These are phyloP conservation scores for Eremomyces bilateralis DNA, from an alignment of 495 filamentous ascomycete genomes.

Conservation along the genomic window DNA sequence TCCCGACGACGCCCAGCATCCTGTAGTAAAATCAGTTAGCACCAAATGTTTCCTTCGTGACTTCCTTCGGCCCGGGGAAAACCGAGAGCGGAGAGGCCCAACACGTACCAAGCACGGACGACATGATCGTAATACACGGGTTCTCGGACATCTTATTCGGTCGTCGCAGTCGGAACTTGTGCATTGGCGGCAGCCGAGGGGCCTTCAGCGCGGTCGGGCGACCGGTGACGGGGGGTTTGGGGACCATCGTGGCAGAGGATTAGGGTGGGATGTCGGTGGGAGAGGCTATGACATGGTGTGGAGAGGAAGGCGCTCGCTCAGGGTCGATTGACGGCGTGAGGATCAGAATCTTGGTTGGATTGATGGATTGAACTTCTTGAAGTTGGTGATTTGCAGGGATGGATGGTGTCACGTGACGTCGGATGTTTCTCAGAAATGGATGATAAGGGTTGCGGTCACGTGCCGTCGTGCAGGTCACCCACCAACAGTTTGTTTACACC, in stretches of 20 bases:
- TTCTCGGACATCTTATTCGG: conserved; percentile 57
- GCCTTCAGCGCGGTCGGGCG: conserved; percentile 19
- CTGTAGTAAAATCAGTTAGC: conserved; percentile 21
- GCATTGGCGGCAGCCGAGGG: conserved; percentile 72
- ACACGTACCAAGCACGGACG: conserved; percentile 63
- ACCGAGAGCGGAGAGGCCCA: neutral
- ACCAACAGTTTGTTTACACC: too few relatives aligned
- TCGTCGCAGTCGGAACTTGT: conserved; percentile 58
- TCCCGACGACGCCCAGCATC: conserved; percentile 86
- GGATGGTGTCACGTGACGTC: neutral
- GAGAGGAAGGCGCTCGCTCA: neutral
- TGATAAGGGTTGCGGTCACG: too few relatives aligned
- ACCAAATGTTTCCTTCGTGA: neutral
- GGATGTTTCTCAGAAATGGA: conserved; percentile 1
- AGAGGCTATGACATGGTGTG: neutral
- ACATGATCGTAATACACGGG: conserved; percentile 70
- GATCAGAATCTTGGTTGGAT: neutral
- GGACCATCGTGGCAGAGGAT: neutral
- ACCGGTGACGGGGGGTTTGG: conserved; percentile 28
- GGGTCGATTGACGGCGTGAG: neutral
- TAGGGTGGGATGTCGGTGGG: conserved; percentile 1
- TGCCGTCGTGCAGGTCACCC: too few relatives aligned
- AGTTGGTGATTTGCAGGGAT: neutral
- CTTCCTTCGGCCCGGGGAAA: neutral
- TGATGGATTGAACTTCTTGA: neutral